Evolutionary conservation across 2,329 filamentous ascomycete genomes (phyloP), one percentile per base, ranked within the genome.

Genomic region (Fusarium newnesense): DNA sequence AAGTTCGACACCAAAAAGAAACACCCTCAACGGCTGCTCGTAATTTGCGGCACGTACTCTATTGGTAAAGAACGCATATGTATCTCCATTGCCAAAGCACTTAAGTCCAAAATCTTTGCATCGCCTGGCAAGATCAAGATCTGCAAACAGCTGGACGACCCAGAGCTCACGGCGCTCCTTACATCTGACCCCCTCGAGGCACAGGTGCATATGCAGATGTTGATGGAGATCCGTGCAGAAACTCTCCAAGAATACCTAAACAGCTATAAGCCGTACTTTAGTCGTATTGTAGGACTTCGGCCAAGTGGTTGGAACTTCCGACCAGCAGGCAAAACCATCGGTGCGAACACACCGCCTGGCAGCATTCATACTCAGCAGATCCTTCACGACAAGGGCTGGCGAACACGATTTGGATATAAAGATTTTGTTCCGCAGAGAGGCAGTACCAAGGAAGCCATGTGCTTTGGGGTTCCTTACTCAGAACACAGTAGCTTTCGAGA

Each of bases 11-110:
- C 68, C 4, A 72, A 71, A 34, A 71, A 78, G 16, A 73, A 72
- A 16, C 72, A 76, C 73, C 72, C 78, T 73, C 76, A 93, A 52
- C 91, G 94, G 9, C 87, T 99, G 5, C 88, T 99, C 0, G 94
- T 99, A 9, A 90, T 99, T 11, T 97, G 97, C 69, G 96, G 96
- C 49, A 99, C 96, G 1, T 99, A 99, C 83, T 97, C 93, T 76
- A 99, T 99, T 77, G 96, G 96, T 79, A 99, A 99, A 83, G 96
- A 99, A 82, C 92, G 95, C 44, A 95, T 99, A 74, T 98, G 96
- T 80, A 87, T 97, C 37, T 95, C 94, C 47, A 97, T 99, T 72
- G 96, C 96, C 8, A 90, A 92, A 76, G 95, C 95, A 0, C 86
- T 99, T 5, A 87, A 91, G 43, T 94, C 92, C 75, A 97, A 97